Conservation (phyloP, 2,329 filamentous ascomycete species). For the Penicillium sumatraense region DNA sequence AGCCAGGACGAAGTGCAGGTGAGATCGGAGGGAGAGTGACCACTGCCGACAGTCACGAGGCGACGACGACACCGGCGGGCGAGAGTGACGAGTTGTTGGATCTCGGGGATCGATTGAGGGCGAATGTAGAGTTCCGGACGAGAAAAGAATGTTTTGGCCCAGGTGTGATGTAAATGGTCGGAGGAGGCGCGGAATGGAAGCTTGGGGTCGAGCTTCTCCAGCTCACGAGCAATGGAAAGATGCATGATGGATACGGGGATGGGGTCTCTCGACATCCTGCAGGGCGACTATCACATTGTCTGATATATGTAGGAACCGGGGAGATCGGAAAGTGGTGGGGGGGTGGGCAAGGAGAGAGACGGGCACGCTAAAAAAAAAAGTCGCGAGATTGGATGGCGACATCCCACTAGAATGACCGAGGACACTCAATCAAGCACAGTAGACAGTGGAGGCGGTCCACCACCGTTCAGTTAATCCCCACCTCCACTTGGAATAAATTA, state of each 20-base stretch:
- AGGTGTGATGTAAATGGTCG: conserved; percentile 82
- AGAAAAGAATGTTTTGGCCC: conserved; percentile 91
- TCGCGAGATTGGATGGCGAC: conserved; percentile 20
- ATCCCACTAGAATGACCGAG: no score
- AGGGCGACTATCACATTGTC: conserved; percentile 16
- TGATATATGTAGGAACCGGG: background rate
- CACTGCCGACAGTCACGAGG: conserved; percentile 84
- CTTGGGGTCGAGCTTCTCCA: conserved; percentile 62
- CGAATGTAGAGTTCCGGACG: conserved; percentile 89
- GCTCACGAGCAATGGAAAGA: conserved; percentile 56
- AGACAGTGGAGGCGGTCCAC: background rate
- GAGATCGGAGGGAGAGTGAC: conserved; percentile 87
- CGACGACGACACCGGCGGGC: conserved; percentile 81
- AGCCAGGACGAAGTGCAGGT: conserved; percentile 96
- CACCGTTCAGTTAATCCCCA: background rate
- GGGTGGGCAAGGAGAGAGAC: conserved; percentile 2
- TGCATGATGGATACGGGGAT: conserved; percentile 40
- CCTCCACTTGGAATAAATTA: no score
- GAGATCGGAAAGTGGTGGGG: conserved; percentile 6
- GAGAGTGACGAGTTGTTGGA: conserved; percentile 80
- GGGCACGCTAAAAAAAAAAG: conserved; percentile 15
- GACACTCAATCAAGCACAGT: no score
- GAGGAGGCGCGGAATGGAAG: conserved; percentile 77
- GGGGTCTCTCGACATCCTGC: conserved; percentile 14
- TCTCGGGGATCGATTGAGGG: conserved; percentile 76